phyloP scores from a whole-genome alignment of 2,329 filamentous ascomycete species.

The Calonectria crousiana region DNA sequence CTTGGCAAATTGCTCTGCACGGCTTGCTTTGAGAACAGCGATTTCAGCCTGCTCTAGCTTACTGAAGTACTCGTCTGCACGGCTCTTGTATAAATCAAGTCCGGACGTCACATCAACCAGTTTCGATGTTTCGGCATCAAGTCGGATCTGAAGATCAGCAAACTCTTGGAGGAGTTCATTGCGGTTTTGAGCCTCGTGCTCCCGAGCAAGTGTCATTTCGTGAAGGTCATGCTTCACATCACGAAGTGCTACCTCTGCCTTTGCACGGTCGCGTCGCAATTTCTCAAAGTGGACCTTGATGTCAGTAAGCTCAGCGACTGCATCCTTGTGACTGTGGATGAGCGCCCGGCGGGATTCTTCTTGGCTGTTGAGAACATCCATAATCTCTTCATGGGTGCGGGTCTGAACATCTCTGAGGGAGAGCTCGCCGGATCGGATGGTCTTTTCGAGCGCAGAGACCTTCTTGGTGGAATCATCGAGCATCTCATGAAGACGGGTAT shows the following conservation, averaged over 20 bases:
- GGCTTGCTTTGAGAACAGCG: constrained; percentile 88
- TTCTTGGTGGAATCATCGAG: constrained; percentile 95
- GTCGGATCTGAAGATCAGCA: constrained; percentile 90
- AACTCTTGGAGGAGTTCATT: constrained; percentile 92
- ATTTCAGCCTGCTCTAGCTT: constrained; percentile 98
- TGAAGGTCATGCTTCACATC: constrained; percentile 86
- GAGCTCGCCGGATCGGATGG: constrained; percentile 86
- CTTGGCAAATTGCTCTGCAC: constrained; percentile 95
- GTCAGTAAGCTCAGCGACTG: constrained; percentile 86
- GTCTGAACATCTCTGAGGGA: constrained; percentile 92
- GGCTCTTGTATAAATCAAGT: constrained; percentile 88
- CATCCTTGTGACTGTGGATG: constrained; percentile 86
- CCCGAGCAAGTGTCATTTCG: constrained; percentile 81
- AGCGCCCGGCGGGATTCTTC: constrained; percentile 88
- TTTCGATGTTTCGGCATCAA: constrained; percentile 90
- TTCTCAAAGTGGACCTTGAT: constrained; percentile 90
- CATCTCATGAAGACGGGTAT: constrained; percentile 91
- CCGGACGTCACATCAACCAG: constrained; percentile 86
- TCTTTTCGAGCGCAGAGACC: constrained; percentile 88
- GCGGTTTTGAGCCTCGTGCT: constrained; percentile 89
- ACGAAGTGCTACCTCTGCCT: constrained; percentile 86
- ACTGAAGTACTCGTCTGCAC: constrained; percentile 95
- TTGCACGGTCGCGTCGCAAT: constrained; percentile 83
- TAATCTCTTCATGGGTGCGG: constrained; percentile 93
- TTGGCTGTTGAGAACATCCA: constrained; percentile 92